Percentiles rank a stretch among this genome's conserved stretches.
Conservation (phyloP, 1,284 basidiomycete genomes). For the Fomitopsis pinicola region DNA sequence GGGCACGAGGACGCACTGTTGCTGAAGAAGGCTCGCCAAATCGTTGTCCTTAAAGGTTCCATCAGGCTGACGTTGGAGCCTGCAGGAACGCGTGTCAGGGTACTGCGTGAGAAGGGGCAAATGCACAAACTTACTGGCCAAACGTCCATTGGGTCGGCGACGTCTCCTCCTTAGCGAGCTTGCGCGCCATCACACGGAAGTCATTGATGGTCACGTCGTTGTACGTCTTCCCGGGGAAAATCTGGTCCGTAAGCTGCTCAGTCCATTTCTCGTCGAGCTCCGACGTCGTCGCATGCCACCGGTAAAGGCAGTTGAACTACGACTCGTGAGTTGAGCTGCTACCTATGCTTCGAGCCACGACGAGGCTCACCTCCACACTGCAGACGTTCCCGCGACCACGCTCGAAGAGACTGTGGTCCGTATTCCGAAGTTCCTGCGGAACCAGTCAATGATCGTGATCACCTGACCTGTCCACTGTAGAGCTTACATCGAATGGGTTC, state of each 20-base stretch:
- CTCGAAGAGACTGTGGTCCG: constrained; percentile 61
- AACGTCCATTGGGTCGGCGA: constrained; percentile 66
- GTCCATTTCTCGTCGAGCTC: constrained; percentile 69
- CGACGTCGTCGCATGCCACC: constrained; percentile 79
- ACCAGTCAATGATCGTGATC: neutral
- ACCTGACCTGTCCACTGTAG: neutral
- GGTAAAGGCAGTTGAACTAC: constrained; percentile 80
- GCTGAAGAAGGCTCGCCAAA: constrained; percentile 64
- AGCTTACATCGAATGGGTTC: constrained; percentile 56
- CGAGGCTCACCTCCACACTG: constrained; percentile 60
- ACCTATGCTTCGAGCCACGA: neutral
- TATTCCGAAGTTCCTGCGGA: constrained; percentile 54
- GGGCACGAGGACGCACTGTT: constrained; percentile 40
- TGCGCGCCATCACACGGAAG: constrained; percentile 48
- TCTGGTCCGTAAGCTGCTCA: constrained; percentile 36
- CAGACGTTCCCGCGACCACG: constrained; percentile 74
- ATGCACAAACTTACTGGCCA: constrained; percentile 40
- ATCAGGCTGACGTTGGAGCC: constrained; percentile 58
- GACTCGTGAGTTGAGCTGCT: neutral
- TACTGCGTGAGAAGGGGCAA: neutral
- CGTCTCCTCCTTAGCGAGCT: constrained; percentile 36
- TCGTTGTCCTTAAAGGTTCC: constrained; percentile 68
- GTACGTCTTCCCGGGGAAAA: constrained; percentile 51
- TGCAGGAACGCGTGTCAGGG: constrained; percentile 18
- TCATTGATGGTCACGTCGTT: constrained; percentile 50